These are phyloP conservation scores for Gymnopilus dilepis DNA, from an alignment of 768 basidiomycete genomes.

Conservation along the genomic window DNA sequence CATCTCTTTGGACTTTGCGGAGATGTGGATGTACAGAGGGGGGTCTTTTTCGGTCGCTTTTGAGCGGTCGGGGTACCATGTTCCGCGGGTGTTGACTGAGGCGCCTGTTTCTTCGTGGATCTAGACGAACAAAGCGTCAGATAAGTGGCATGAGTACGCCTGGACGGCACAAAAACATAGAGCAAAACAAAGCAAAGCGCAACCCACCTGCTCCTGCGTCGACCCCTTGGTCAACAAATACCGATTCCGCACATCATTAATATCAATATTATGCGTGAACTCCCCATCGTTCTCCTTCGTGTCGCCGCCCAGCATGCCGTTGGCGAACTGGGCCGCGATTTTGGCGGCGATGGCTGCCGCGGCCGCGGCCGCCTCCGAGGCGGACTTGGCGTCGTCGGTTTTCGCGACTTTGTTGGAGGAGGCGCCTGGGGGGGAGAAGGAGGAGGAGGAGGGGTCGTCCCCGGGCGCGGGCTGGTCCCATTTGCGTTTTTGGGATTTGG, in stretches of 20 bases:
- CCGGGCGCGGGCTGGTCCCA: slow-evolving; percentile 69
- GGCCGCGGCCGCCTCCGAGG: slow-evolving; percentile 68
- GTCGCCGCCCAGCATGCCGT: slow-evolving; percentile 46
- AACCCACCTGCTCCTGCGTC: slow-evolving; percentile 85
- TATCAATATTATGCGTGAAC: slow-evolving; percentile 91
- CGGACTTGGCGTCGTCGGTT: slow-evolving; percentile 61
- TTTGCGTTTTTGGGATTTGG: slow-evolving; percentile 36
- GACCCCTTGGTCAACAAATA: slow-evolving; percentile 93
- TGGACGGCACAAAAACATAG: too few species aligned
- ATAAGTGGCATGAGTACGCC: too few species aligned
- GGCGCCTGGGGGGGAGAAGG: slow-evolving; percentile 31
- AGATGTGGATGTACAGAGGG: slow-evolving; percentile 92
- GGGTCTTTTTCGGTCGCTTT: slow-evolving; percentile 94
- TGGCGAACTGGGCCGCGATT: slow-evolving; percentile 87
- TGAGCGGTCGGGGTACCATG: slow-evolving; percentile 93
- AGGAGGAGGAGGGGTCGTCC: slow-evolving; percentile 44
- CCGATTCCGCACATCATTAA: slow-evolving; percentile 94
- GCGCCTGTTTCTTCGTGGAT: slow-evolving; percentile 93
- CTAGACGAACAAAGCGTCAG: too few species aligned
- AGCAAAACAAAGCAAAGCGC: background rate
- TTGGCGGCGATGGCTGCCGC: slow-evolving; percentile 92
- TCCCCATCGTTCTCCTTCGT: slow-evolving; percentile 78
- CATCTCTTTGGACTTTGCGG: slow-evolving; percentile 70
- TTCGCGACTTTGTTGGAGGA: slow-evolving; percentile 46
- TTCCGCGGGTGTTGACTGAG: slow-evolving; percentile 89